phyloP scores from a whole-genome alignment of 768 basidiomycete species.

The Lenzites betulinus region DNA sequence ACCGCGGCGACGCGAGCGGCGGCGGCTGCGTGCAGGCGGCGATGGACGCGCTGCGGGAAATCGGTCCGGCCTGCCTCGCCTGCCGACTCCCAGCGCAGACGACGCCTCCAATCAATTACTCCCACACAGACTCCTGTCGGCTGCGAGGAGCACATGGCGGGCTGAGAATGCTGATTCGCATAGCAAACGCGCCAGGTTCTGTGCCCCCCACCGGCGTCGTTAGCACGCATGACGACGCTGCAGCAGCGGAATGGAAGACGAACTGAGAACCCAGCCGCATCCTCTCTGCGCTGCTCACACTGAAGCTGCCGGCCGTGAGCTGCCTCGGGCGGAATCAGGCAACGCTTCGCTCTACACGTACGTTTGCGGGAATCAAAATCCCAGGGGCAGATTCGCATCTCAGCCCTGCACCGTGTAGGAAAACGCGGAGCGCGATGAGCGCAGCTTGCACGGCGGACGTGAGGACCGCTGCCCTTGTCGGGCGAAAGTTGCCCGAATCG shows the following conservation, averaged over 20 bases:
- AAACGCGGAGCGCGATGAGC: not conserved
- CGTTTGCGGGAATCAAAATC: constrained; percentile 9
- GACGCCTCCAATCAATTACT: constrained; percentile 12
- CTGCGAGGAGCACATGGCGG: constrained; percentile 14
- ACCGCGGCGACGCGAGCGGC: not conserved
- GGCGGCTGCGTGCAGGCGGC: too few species aligned
- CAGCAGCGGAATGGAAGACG: not conserved
- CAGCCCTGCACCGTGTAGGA: not conserved
- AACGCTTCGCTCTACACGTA: not conserved
- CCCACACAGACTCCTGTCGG: constrained; percentile 15
- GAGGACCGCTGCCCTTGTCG: not conserved
- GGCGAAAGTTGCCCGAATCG: not conserved
- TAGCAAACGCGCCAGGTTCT: not conserved
- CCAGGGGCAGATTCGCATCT: constrained; percentile 11
- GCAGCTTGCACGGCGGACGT: not conserved
- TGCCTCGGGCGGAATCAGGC: not conserved
- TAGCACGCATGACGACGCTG: constrained; percentile 1
- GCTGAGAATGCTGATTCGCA: constrained; percentile 18
- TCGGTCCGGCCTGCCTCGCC: constrained; percentile 14
- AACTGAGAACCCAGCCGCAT: not conserved
- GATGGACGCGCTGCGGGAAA: not conserved
- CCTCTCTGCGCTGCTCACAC: not conserved
- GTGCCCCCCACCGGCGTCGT: not conserved
- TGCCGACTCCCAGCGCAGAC: constrained; percentile 7
- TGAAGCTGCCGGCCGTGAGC: too few species aligned